Percentiles rank a stretch among this genome's conserved stretches.
Evolutionary conservation across 1,284 basidiomycete species (phyloP).

Genomic region (Papiliotrema terrestris): DNA sequence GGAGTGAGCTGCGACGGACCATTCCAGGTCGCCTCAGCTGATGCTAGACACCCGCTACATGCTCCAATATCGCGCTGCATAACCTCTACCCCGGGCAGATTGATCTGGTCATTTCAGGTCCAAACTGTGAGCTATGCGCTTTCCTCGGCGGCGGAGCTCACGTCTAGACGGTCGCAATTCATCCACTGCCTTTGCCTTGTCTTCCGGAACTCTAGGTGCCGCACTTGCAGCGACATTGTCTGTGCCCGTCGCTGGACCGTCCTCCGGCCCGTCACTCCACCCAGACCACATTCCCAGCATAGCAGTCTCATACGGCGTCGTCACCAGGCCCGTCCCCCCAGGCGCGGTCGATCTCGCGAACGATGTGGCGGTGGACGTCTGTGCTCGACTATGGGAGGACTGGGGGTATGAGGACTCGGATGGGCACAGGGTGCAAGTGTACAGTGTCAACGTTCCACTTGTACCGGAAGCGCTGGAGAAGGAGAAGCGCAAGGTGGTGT

Average conservation of each 20-base stretch:
- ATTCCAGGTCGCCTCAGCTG: slow-evolving; percentile 6
- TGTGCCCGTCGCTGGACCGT: slow-evolving; percentile 67
- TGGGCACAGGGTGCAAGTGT: slow-evolving; percentile 31
- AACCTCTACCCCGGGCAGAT: slow-evolving; percentile 79
- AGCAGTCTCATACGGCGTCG: slow-evolving; percentile 80
- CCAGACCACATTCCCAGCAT: slow-evolving; percentile 55
- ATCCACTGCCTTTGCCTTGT: slow-evolving; percentile 75
- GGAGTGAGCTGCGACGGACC: slow-evolving; percentile 56
- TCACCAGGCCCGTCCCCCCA: slow-evolving; percentile 65
- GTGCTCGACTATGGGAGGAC: slow-evolving; percentile 68
- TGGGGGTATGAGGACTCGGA: slow-evolving; percentile 63
- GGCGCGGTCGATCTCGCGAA: slow-evolving; percentile 66
- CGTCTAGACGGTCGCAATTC: slow-evolving; percentile 66
- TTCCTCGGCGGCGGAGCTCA: background rate
- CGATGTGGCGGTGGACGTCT: slow-evolving; percentile 62
- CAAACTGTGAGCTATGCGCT: slow-evolving; percentile 42
- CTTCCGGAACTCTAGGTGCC: slow-evolving; percentile 86
- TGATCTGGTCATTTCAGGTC: slow-evolving; percentile 63
- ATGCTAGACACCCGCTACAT: slow-evolving; percentile 78
- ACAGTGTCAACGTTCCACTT: slow-evolving; percentile 48
- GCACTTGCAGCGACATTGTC: slow-evolving; percentile 82
- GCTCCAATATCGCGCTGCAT: slow-evolving; percentile 81
- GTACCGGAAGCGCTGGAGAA: slow-evolving; percentile 32
- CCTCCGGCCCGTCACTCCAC: slow-evolving; percentile 54
- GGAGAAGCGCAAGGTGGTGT: slow-evolving; percentile 35